Evolutionary conservation across 768 basidiomycete species (phyloP), one percentile per base, ranked within the genome.

Genomic region (Chalciporus sphaerocephalus): DNA sequence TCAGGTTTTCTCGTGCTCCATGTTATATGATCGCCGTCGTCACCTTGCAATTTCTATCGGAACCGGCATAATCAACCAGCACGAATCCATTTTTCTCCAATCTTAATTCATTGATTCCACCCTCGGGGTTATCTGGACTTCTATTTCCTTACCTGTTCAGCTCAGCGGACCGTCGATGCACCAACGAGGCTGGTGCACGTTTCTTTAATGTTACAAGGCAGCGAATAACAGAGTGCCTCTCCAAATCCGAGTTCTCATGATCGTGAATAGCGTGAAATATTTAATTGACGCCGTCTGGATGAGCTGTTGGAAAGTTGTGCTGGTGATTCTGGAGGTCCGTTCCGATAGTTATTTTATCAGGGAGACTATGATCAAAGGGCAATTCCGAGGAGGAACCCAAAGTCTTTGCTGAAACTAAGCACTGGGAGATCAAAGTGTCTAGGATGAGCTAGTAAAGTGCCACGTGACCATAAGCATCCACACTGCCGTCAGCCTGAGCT

Each of bases 1-100:
- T 51, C 64, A 63, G 62, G 62, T 37, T 58, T 67, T 62, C 65
- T 63, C 65, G 60, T 63, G 64, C 60, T 50, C 48, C 59, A 42
- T 65, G 37, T 44, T 23, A 42, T 49, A 51, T 62, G 62, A 64
- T 64, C 65, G 62, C 62, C 57, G 62, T 50, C 50, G 44, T 27
- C 48, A 48, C 46, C 37, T 47, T 57, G 53, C 59, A 59, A 62
- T 59, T 54, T 59, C 37, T 55, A 22, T 64, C 65, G 62, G 62
- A 62, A 62, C 62, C 62, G 61, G 59, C 51, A 48, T 46, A 34
- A 52, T 55, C 57, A 61, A 28, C 51, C 38, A 46, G 34, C 46
- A 55, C 49, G 54, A 46, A 52, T 51, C 53, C 51, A 50, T 50
- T 59, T 53, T 47, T 51, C 49, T 30, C 43, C 47, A 47, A 47